phyloP scores from a whole-genome alignment of 495 filamentous ascomycete genomes.

The Neurospora sp. region DNA sequence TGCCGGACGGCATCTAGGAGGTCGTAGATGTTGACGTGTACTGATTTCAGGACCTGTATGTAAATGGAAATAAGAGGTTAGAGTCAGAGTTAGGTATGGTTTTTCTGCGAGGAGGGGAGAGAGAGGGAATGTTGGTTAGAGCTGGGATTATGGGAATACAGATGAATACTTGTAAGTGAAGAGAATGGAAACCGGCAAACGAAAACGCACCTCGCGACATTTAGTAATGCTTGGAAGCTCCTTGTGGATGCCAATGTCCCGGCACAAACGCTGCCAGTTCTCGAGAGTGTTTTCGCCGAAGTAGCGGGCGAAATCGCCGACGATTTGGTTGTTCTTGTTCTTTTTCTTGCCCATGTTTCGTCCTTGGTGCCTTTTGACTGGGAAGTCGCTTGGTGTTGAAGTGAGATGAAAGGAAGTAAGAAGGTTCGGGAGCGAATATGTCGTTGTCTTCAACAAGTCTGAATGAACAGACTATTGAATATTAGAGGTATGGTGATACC shows the following conservation, averaged over 20 bases:
- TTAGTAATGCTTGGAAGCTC: conserved; percentile 21
- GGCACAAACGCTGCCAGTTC: conserved; percentile 28
- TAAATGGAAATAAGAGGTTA: not conserved
- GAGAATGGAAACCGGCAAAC: too few relatives aligned
- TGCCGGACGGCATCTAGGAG: conserved; percentile 20
- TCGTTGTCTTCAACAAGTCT: not conserved
- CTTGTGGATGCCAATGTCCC: conserved; percentile 21
- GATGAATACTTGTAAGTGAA: not conserved
- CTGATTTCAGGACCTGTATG: conserved; percentile 14
- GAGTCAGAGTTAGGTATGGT: not conserved
- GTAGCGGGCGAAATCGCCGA: conserved; percentile 14
- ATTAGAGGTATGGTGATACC: not conserved
- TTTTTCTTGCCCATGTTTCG: not conserved
- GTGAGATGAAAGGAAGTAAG: not conserved
- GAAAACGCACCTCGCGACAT: conserved; percentile 23
- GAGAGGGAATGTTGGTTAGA: not conserved
- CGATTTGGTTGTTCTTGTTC: conserved; percentile 1
- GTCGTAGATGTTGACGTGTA: conserved; percentile 31
- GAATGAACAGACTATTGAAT: not conserved
- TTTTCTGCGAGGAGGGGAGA: too few relatives aligned
- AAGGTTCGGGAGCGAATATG: not conserved
- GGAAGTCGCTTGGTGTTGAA: too few relatives aligned
- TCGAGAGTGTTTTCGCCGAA: conserved; percentile 20
- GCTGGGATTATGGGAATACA: not conserved
- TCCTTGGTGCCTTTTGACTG: not conserved